Evolutionary conservation across 1,284 basidiomycete species (phyloP), one percentile per base, ranked within the genome.

Genomic region (Sanghuangporus weigelae): DNA sequence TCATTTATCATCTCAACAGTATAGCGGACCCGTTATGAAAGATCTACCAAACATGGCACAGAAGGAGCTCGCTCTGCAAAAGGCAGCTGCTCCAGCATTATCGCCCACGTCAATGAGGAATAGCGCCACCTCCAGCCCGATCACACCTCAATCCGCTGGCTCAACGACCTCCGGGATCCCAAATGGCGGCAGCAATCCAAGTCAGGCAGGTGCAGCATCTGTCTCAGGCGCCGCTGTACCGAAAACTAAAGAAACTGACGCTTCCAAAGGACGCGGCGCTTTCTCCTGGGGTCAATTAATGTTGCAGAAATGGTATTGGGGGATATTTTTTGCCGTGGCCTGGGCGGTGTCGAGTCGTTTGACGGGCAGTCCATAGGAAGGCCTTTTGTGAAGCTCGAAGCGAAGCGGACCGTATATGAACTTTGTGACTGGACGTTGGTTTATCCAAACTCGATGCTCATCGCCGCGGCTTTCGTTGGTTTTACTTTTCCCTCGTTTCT

Each of bases 1-100:
- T 38, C 40, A 31, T 49, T 50, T 57, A 50, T 59, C 58, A 59
- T 51, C 67, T 55, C 7, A 64, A 40, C 71, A 94, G 89, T 90
- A 89, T 70, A 90, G 88, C 71, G 81, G 82, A 39, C 80, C 85
- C 12, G 74, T 77, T 35, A 81, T 84, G 71, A 86, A 81, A 59
- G 87, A 93, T 71, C 76, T 94, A 21, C 93, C 93, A 1, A 95
- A 95, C 76, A 96, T 96, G 93, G 93, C 89, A 39, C 81, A 89
- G 73, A 84, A 81, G 69, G 89, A 89, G 69, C 81, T 81, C 58
- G 87, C 86, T 7, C 79, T 77, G 57, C 69, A 80, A 35, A 60
- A 57, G 19, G 51, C 65, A 12, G 26, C 7, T 46, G 64, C 67
- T 44, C 64, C 70, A 36, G 56, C 70, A 23, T 57, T 70, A 26